Base-by-base conservation (phyloP, 192 early-diverging fungal genomes). In the Phlyctochytrium arcticum region DNA sequence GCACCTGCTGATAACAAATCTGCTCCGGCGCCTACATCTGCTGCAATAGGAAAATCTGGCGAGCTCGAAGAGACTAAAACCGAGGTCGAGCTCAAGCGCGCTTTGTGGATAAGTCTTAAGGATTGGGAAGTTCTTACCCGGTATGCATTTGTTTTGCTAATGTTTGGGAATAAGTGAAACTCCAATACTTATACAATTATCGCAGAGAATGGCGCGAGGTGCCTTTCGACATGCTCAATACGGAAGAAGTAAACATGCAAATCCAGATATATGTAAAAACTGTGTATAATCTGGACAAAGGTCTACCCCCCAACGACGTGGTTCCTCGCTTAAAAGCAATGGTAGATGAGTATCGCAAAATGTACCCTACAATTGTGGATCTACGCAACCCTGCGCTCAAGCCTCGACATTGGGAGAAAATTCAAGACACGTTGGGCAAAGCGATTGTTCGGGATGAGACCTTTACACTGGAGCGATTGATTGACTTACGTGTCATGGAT, bases 301-400 rank as follows among this genome's bases (percentile, higher is more conserved):
- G 84, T 0, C 62, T 86, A 32, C 84, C 84, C n/a, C 84, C 84
- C 6, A 86, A 86, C 49, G 84, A 86, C 35, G 82, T 86, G 26
- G 84, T 86, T 7, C 84, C 84, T 12, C 72, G 71, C 56, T 68
- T 86, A 21, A 86, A 84, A 60, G 51, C 61, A 5, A 71, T 76
- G 69, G 80, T 85, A 8, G 81, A 85, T 31, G 75, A 81, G 34
- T 83, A 76, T 50, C 67, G 81, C n/a, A 33, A 33, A 26, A 81
- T 83, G 72, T 81, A 81, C 48, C 60, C 75, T 1, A 85, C 83
- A 4, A 85, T 85, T 49, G 78, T 85, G 4, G 83, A 85, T 72
- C 70, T 85, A 30, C 62, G 83, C n/a, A 85, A 85, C 57, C 83
- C 79, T n/a, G 79, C 83, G 2, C 62, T 85, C 34, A 85, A 83